Percentiles rank a stretch among this genome's conserved stretches.
phyloP scores from a whole-genome alignment of 495 filamentous ascomycete species.

The Barbatosphaeria neglecta region DNA sequence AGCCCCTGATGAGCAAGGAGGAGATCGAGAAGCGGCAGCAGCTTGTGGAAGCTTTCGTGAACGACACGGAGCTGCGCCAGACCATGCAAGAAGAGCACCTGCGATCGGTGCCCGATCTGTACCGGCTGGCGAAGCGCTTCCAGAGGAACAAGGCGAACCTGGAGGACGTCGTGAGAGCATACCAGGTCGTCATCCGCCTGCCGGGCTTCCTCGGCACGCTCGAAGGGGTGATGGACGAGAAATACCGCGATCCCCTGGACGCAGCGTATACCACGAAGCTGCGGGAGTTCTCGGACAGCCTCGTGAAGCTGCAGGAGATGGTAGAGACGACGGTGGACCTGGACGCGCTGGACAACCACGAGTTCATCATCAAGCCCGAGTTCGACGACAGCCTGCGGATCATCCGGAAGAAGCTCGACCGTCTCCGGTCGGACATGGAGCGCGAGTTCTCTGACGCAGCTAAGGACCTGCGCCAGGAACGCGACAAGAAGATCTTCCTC shows the following conservation, averaged over 20 bases:
- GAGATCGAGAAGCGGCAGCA: slow-evolving; percentile 90
- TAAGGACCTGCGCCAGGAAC: slow-evolving; percentile 79
- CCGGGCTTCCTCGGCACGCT: slow-evolving; percentile 83
- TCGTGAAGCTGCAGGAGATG: slow-evolving; percentile 89
- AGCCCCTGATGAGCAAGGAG: slow-evolving; percentile 82
- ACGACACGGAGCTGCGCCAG: slow-evolving; percentile 86
- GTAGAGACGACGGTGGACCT: slow-evolving; percentile 98
- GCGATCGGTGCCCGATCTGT: slow-evolving; percentile 86
- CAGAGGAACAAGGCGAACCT: slow-evolving; percentile 81
- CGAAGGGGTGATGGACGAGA: slow-evolving; percentile 90
- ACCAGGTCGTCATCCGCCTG: slow-evolving; percentile 85
- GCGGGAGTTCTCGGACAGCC: slow-evolving; percentile 57
- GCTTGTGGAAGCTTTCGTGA: slow-evolving; percentile 88
- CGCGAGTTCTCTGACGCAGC: slow-evolving; percentile 67
- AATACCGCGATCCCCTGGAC: slow-evolving; percentile 80
- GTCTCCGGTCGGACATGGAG: slow-evolving; percentile 71
- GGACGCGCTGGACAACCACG: slow-evolving; percentile 89
- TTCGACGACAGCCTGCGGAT: slow-evolving; percentile 84
- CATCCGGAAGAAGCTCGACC: slow-evolving; percentile 84
- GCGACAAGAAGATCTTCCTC: slow-evolving; percentile 95
- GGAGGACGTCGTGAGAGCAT: slow-evolving; percentile 90
- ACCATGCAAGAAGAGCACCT: slow-evolving; percentile 98
- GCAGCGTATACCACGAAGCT: slow-evolving; percentile 80
- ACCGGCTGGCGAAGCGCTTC: slow-evolving; percentile 87
- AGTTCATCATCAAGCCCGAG: slow-evolving; percentile 97